Evolutionary conservation across 1,139 yeast species (phyloP).

Genomic region (Suhomyces terraborum): DNA sequence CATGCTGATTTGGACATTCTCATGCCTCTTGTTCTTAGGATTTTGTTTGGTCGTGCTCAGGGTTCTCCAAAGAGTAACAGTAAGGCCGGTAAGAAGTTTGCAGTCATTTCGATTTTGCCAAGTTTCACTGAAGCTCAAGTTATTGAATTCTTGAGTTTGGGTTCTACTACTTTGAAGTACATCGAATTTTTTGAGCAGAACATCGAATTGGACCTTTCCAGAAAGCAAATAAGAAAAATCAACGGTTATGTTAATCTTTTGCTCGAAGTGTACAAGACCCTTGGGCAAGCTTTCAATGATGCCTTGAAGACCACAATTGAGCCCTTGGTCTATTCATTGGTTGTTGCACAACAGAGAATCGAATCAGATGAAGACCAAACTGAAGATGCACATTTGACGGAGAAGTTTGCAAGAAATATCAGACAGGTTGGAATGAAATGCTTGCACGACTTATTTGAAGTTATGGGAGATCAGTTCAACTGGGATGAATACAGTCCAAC

Average conservation of each 20-base stretch:
- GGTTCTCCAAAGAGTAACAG: conserved; percentile 58
- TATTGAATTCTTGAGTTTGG: conserved; percentile 60
- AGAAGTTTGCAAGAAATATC: conserved; percentile 52
- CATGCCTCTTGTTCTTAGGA: conserved; percentile 74
- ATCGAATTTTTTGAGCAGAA: conserved; percentile 34
- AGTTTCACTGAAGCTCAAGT: conserved; percentile 59
- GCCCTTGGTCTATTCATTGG: conserved; percentile 61
- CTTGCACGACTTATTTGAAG: conserved; percentile 51
- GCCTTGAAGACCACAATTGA: conserved; percentile 55
- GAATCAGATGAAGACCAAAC: conserved; percentile 22
- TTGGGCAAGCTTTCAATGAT: conserved; percentile 60
- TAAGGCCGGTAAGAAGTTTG: conserved; percentile 71
- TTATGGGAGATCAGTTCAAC: conserved; percentile 46
- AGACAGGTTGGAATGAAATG: conserved; percentile 66
- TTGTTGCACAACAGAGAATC: conserved; percentile 54
- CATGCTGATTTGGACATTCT: conserved; percentile 57
- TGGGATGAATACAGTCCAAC: conserved; percentile 60
- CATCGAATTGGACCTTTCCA: conserved; percentile 20
- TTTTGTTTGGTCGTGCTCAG: conserved; percentile 86
- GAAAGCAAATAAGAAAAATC: conserved; percentile 50
- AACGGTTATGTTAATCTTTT: conserved; percentile 75
- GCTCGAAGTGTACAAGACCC: conserved; percentile 58
- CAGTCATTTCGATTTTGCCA: conserved; percentile 73
- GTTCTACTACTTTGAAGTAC: conserved; percentile 56
- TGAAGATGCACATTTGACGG: conserved; percentile 28